Evolutionary conservation across 2,329 filamentous ascomycete genomes (phyloP), one percentile per base, ranked within the genome.

Genomic region (Gremmenia infestans): DNA sequence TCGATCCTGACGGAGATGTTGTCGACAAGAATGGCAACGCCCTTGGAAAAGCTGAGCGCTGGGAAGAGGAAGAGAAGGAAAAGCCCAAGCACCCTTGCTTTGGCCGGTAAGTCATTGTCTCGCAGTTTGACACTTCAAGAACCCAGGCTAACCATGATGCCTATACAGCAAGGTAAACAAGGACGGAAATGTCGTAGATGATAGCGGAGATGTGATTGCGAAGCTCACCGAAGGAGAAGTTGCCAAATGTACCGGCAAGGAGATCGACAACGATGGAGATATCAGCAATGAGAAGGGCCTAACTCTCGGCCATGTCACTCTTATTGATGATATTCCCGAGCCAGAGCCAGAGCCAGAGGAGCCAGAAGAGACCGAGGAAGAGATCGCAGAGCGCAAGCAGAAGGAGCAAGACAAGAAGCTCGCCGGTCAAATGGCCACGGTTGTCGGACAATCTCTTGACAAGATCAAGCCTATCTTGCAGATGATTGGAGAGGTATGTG

Each of bases 401-500:
- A 76, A 78, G 6, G 83, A 82, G 70, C 78, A 86, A 59, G 90
- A 96, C 70, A 79, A 78, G 61, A 83, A 95, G 74, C 80, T 96
- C 39, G 91, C 91, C 1, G 79, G 81, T 59, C 87, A 89, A 74
- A 91, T 96, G 77, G 78, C 80, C 12, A 76, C 73, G 55, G 87
- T 88, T 65, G 83, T 95, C 63, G 81, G 87, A 67, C 84, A 92
- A 71, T 89, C 89, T 14, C 79, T 96, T 6, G 90, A 96, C 67
- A 88, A 86, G 70, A 83, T 96, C 69, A 85, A 88, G 63, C 91
- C 91, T 9, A 85, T 96, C 68, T 88, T 89, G 78, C 91, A 89
- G 74, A 82, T 91, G 76, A 96, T 96, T 72, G 88, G 83, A 4
- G 87, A 91, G 60, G 85, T 87, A 45, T 12, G 42, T 45, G 5